These are phyloP conservation scores for Amanita thiersii DNA, from an alignment of 768 basidiomycete species.

Conservation along the genomic window DNA sequence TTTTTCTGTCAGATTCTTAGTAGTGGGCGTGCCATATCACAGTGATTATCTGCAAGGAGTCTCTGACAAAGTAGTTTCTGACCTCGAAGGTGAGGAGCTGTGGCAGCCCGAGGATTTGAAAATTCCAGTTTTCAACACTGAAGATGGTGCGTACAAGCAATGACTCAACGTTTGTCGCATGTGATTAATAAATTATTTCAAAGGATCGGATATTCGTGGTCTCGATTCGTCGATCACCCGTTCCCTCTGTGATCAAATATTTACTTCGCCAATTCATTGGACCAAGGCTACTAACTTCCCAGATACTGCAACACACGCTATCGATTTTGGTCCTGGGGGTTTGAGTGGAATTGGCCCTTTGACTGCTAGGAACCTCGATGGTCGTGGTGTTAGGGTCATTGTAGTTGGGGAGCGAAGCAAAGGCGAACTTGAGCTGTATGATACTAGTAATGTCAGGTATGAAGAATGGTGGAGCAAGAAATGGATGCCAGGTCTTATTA, in stretches of 20 bases:
- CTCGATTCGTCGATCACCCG: constrained; percentile 68
- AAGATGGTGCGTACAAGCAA: constrained; percentile 58
- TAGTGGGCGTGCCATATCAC: constrained; percentile 96
- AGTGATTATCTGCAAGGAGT: constrained; percentile 73
- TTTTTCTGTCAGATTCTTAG: constrained; percentile 88
- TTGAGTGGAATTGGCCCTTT: constrained; percentile 88
- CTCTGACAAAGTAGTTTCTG: constrained; percentile 66
- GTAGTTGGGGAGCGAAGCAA: constrained; percentile 88
- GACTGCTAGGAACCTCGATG: constrained; percentile 86
- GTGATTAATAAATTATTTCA: constrained; percentile 13
- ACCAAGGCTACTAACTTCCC: constrained; percentile 84
- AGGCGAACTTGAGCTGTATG: constrained; percentile 82
- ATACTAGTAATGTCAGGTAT: constrained; percentile 50
- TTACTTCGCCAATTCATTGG: constrained; percentile 91
- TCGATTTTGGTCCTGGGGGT: constrained; percentile 97
- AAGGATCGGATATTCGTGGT: constrained; percentile 80
- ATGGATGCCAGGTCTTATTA: constrained; percentile 78
- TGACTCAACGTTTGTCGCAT: constrained; percentile 5
- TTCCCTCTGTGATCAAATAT: constrained; percentile 90
- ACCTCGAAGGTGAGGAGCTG: constrained; percentile 70
- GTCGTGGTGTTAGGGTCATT: constrained; percentile 86
- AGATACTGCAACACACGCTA: constrained; percentile 81
- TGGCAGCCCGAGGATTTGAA: constrained; percentile 63
- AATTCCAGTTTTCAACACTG: constrained; percentile 89
- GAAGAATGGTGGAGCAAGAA: constrained; percentile 93